phyloP scores from a whole-genome alignment of 2,329 filamentous ascomycete species.

The Paecilomyces variotii region DNA sequence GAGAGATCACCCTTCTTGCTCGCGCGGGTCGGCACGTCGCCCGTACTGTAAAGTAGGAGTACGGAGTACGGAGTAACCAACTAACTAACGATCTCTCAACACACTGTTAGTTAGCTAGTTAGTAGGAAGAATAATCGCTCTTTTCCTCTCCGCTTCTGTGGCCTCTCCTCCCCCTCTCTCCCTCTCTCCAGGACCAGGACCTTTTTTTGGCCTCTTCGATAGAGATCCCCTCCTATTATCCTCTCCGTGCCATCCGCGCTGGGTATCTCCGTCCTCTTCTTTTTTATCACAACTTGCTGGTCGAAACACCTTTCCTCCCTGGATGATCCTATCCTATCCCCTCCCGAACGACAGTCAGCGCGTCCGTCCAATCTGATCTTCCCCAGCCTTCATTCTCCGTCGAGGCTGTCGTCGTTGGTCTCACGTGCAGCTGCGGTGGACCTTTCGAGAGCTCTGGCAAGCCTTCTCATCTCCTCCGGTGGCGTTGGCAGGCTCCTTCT shows the following conservation, averaged over 20 bases:
- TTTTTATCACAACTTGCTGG: background rate
- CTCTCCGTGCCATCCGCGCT: background rate
- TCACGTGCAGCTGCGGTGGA: background rate
- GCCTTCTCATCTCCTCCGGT: background rate
- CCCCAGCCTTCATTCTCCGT: no score
- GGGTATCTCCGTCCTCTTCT: background rate
- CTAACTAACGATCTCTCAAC: no score
- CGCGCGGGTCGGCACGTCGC: background rate
- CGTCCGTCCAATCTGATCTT: background rate
- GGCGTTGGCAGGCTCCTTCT: background rate
- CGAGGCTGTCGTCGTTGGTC: background rate
- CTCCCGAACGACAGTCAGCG: background rate
- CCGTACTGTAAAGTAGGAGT: background rate
- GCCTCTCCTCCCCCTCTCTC: background rate
- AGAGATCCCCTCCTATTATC: background rate
- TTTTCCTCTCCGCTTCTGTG: background rate
- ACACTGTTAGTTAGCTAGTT: no score
- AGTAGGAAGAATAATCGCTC: background rate
- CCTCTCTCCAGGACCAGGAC: background rate
- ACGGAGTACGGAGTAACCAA: no score
- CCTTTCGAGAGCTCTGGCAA: background rate
- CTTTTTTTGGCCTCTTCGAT: background rate
- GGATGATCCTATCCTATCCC: background rate
- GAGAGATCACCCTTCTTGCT: background rate
- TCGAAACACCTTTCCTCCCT: background rate